A percentile compares a stretch with the other conserved stretches of the same genome.
These are phyloP conservation scores for Leccinum ponderosum DNA, from an alignment of 1,284 basidiomycete species.

Conservation along the genomic window DNA sequence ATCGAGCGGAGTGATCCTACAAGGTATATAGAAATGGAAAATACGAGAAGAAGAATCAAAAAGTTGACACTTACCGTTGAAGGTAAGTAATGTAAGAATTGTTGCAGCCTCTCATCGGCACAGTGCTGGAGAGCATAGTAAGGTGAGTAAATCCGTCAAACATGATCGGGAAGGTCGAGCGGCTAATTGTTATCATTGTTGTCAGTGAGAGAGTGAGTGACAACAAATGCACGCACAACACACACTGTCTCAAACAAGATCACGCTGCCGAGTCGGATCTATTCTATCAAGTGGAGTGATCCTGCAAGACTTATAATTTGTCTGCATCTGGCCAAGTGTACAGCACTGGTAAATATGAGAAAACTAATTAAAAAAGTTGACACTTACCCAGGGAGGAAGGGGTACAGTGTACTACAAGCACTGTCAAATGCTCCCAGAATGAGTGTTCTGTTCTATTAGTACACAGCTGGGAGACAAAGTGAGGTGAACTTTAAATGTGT, in stretches of 20 bases:
- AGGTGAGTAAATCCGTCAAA: not conserved
- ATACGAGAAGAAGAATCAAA: too few species aligned
- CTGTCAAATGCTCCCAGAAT: not conserved
- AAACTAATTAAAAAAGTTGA: not conserved
- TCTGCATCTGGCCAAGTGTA: not conserved
- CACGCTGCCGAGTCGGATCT: not conserved
- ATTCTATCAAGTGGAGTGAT: not conserved
- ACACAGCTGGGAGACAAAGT: not conserved
- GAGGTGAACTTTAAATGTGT: not conserved
- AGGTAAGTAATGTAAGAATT: not conserved
- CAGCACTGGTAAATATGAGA: not conserved
- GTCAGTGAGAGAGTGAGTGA: too few species aligned
- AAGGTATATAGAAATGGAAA: too few species aligned
- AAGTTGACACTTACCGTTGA: not conserved
- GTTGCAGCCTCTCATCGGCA: not conserved
- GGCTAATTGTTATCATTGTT: not conserved
- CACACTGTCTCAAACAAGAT: not conserved
- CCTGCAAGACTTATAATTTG: not conserved
- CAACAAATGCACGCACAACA: not conserved
- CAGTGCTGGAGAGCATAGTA: not conserved
- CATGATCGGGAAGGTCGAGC: not conserved
- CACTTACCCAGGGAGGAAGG: not conserved
- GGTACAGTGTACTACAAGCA: not conserved
- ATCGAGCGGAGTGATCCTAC: too few species aligned
- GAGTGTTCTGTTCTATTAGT: not conserved